phyloP scores from a whole-genome alignment of 352 stramenopile species.

The Globisporangium sylvaticum region DNA sequence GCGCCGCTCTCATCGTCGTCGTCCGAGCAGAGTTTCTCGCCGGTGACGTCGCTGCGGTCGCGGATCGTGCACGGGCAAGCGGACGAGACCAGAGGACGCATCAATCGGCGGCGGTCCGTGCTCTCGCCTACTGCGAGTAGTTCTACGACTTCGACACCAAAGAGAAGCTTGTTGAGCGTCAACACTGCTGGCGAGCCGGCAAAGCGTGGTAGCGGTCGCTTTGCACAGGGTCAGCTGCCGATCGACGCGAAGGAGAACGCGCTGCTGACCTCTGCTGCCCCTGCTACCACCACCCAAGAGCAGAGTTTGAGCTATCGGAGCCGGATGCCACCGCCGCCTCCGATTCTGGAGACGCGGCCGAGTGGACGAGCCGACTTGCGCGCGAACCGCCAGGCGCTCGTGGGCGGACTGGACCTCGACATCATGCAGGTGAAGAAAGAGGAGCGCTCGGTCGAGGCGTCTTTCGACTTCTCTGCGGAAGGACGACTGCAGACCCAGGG shows the following conservation, averaged over 20 bases:
- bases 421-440: constrained; percentile 62
- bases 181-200: constrained; percentile 1
- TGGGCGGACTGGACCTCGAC: constrained; percentile 51
- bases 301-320: not conserved
- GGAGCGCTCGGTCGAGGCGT: constrained; percentile 52
- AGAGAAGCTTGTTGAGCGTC: not conserved
- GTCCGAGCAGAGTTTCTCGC: constrained; percentile 30
- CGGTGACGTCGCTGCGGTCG: constrained; percentile 35
- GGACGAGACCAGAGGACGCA: constrained; percentile 25
- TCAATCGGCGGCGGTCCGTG: constrained; percentile 18
- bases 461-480: constrained; percentile 79
- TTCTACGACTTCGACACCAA: not conserved
- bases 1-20: not conserved
- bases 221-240: constrained; percentile 34
- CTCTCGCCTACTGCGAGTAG: not conserved
- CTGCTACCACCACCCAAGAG: not conserved
- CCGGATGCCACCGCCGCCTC: not conserved
- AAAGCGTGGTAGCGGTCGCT: constrained; percentile 10
- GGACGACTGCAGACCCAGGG: constrained; percentile 74
- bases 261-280: constrained; percentile 4
- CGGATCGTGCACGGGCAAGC: constrained; percentile 31
- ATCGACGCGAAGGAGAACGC: constrained; percentile 38
- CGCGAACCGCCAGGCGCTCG: constrained; percentile 34
- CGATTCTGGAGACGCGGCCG: constrained; percentile 7
- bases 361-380: constrained; percentile 15